Evolutionary conservation across 768 basidiomycete genomes (phyloP), one percentile per base, ranked within the genome.

Genomic region (Boletus vinaceobasis): DNA sequence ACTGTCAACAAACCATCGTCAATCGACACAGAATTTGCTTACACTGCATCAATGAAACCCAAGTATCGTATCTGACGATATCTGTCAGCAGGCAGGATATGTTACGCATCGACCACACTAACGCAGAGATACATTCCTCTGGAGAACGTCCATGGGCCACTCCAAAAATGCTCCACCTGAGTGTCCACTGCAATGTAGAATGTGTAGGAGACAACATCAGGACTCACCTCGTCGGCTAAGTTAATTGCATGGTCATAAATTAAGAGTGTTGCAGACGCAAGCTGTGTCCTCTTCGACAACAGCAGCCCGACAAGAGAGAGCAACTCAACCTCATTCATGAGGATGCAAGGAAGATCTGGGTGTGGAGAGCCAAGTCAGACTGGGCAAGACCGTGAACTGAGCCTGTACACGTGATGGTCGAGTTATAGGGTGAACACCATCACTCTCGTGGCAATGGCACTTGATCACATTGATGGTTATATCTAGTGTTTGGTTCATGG

Each of bases 141-240:
- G 8, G 60, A 53, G 4, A 57, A 29, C 5, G 59, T 37, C 59
- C 59, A 60, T 14, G 45, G 50, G 11, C 54, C 53, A 33, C 32
- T 52, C 59, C 59, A 60, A 35, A 60, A 56, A 44, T 52, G 42
- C 14, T 56, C 53, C 17, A 56, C 50, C 59, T 60, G 31, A 4
- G 14, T 40, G 35, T 29, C 45, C 43, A 31, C 33, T 36, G 10
- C 6, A n/a, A 10, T 43, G 19, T 39, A 46, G 11, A 14, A 14
- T 40, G 14, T 23, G 7, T 32, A 27, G 23, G n/a, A 21, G 29
- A 7, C 29, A n/a, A 23, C 19, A 29, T 6, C 7, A 39, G 5
- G 10, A 37, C 53, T 21, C 50, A 56, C 59, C 43, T 60, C 53
- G 19, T 43, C 48, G 10, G 15, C 32, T 1, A 60, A 32, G n/a